These are phyloP conservation scores for Pistacia vera DNA, from an alignment of 345 rosid species.

Conservation along the genomic window DNA sequence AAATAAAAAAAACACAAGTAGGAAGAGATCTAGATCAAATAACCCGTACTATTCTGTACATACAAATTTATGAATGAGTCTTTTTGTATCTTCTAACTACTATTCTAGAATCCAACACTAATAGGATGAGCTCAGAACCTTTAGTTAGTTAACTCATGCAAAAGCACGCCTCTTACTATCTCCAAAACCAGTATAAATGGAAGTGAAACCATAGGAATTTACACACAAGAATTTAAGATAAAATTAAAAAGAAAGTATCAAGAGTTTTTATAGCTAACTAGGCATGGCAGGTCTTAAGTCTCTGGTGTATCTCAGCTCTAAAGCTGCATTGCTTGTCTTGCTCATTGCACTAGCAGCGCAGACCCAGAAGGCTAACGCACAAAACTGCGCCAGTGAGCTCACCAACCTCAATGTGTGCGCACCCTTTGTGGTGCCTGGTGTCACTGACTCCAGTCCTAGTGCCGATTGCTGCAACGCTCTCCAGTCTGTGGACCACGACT, in stretches of 20 bases:
- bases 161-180: background rate
- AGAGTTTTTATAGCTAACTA: background rate
- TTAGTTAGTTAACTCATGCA: conserved; percentile 31
- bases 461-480: conserved; percentile 66
- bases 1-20: background rate
- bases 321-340: conserved; percentile 29
- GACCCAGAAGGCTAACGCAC: conserved; percentile 34
- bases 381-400: conserved; percentile 61
- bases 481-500: conserved; percentile 56
- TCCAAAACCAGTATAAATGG: conserved; percentile 22
- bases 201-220: background rate
- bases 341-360: conserved; percentile 33
- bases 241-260: no score
- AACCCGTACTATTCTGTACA: background rate
- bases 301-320: background rate
- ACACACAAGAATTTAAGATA: background rate
- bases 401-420: conserved; percentile 63
- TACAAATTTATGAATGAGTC: no score
- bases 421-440: conserved; percentile 73
- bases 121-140: conserved; percentile 1
- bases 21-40: background rate
- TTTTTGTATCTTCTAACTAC: background rate
- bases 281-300: conserved; percentile 24
- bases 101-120: conserved; percentile 12
- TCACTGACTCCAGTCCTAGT: conserved; percentile 39